These are phyloP conservation scores for Cyberlindnera mrakii DNA, from an alignment of 805 yeast species.

Conservation along the genomic window DNA sequence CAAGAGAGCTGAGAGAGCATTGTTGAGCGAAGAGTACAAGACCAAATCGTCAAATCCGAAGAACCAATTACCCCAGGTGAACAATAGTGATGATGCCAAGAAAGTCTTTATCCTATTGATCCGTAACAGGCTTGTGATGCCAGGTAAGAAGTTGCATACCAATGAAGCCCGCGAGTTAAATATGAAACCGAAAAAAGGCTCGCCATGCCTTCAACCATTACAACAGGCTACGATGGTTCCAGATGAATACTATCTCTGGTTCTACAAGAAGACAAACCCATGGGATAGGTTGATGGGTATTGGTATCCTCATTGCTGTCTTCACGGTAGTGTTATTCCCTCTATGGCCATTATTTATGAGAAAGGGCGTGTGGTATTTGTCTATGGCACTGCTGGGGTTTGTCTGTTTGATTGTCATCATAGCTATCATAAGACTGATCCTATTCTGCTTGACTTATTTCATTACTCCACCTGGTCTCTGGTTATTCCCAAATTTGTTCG, in stretches of 20 bases:
- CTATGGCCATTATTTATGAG: conserved; percentile 93
- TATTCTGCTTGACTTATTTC: conserved; percentile 56
- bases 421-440: conserved; percentile 72
- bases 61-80: conserved; percentile 41
- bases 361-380: conserved; percentile 83
- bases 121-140: conserved; percentile 65
- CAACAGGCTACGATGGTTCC: conserved; percentile 55
- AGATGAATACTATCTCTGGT: conserved; percentile 80
- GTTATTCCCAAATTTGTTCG: conserved; percentile 94
- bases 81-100: conserved; percentile 49
- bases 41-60: conserved; percentile 42
- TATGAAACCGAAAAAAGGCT: conserved; percentile 54
- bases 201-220: conserved; percentile 53
- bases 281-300: conserved; percentile 34
- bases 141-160: conserved; percentile 69
- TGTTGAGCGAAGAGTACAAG: conserved; percentile 66
- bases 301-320: conserved; percentile 50
- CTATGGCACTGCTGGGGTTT: conserved; percentile 69
- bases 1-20: conserved; percentile 77
- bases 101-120: conserved; percentile 62
- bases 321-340: conserved; percentile 77
- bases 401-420: conserved; percentile 68
- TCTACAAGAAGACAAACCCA: conserved; percentile 58
- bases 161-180: conserved; percentile 57
- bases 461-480: conserved; percentile 74